Evolutionary conservation across 2,329 filamentous ascomycete genomes (phyloP), one percentile per base, ranked within the genome.

Genomic region (Amylocarpus encephaloides): DNA sequence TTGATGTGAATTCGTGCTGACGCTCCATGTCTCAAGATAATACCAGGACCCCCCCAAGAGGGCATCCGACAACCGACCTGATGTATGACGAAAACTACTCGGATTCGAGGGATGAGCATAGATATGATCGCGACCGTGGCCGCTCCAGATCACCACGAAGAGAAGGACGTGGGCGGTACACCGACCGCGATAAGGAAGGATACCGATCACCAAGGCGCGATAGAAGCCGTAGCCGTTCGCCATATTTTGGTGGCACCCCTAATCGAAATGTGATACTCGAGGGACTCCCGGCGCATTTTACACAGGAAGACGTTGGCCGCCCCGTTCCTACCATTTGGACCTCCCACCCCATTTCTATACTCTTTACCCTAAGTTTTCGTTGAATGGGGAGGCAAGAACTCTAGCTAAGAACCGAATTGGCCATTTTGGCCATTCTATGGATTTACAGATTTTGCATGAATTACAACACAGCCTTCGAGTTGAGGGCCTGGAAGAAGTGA

Each of bases 181-280:
- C 58, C 40, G 65, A 67, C 51, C 58, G 64, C 48, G 65, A 67
- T 45, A 55, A 58, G 33, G 64, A 67, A 54, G 64, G 54, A 43
- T 67, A 67, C 43, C 53, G 55, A 12, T 66, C 63, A 18, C 64
- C 64, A 19, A 51, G 10, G 44, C 36, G 57, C 42, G 56, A 56
- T 30, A 55, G 61, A 53, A 67, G 63, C 46, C 63, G 62, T 3
- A 62, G 61, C 52, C 62, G 61, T 38, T 66, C 63, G 13, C 64
- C 62, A 40, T 62, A 64, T 39, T 64, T 57, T 57, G 64, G 64
- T 36, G 63, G 54, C 41, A 55, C 62, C 43, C 74, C 74, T 30
- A 75, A 69, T 55, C 70, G 76, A 54, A 78, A 74, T 32, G 68
- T 80, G 46, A 77, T 80, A 47, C 67, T 81, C 39, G 77, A 81